A percentile compares a stretch with the other conserved stretches of the same genome.
These are phyloP conservation scores for Incumbomyces delicatus DNA, from an alignment of 2,329 filamentous ascomycete species.

Conservation along the genomic window DNA sequence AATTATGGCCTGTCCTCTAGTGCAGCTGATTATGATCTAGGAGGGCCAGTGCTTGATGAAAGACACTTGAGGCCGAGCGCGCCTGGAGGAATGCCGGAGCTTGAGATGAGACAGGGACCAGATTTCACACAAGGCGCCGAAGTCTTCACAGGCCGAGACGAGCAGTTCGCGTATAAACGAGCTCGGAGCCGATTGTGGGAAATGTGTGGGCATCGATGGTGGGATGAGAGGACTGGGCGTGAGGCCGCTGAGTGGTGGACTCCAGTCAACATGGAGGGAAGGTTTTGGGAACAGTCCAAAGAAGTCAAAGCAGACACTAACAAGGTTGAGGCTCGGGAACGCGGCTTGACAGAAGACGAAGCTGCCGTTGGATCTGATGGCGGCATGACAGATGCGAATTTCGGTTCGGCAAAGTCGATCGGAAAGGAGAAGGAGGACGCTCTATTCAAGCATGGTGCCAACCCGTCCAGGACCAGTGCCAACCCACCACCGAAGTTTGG, in stretches of 20 bases:
- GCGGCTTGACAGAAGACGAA: background rate
- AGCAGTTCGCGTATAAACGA: constrained; percentile 70
- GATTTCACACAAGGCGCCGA: constrained; percentile 56
- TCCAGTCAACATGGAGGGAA: constrained; percentile 52
- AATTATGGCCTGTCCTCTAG: constrained; percentile 13
- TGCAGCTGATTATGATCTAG: constrained; percentile 12
- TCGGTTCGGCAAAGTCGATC: background rate
- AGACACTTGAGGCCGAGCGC: background rate
- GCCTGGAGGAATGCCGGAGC: constrained; percentile 6
- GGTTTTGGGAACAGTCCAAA: constrained; percentile 61
- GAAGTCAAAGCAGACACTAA: background rate
- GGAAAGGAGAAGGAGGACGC: constrained; percentile 22
- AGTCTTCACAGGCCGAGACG: constrained; percentile 69
- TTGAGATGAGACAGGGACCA: constrained; percentile 21
- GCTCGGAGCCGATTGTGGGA: constrained; percentile 73
- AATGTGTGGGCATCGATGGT: constrained; percentile 65
- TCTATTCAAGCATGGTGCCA: constrained; percentile 35
- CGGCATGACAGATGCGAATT: constrained; percentile 18
- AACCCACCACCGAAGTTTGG: constrained; percentile 43
- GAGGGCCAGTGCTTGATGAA: constrained; percentile 7
- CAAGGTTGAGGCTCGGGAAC: too few species aligned
- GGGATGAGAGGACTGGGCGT: constrained; percentile 46
- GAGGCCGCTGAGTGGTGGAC: constrained; percentile 56
- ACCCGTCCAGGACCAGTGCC: constrained; percentile 35
- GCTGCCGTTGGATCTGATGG: constrained; percentile 11